phyloP scores from a whole-genome alignment of 2,329 filamentous ascomycete genomes.

The Hypoxylon sp. region DNA sequence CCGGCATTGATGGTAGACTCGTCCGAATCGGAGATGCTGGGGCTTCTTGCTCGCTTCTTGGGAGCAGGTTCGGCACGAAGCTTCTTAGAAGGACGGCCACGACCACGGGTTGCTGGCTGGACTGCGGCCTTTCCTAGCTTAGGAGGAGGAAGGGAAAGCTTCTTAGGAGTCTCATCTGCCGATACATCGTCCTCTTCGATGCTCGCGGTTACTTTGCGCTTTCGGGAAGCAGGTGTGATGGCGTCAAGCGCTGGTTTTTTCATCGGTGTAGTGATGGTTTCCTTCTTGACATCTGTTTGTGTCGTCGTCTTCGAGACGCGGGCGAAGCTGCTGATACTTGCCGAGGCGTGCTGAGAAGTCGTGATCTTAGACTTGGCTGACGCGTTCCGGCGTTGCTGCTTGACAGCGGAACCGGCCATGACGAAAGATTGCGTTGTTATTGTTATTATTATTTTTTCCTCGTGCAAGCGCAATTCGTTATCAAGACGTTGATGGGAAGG shows the following conservation, averaged over 20 bases:
- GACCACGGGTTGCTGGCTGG: conserved; percentile 39
- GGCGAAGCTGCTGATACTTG: conserved; percentile 54
- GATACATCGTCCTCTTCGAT: conserved; percentile 46
- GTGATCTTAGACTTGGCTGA: conserved; percentile 36
- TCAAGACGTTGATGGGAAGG: too few relatives aligned
- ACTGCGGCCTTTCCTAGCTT: conserved; percentile 14
- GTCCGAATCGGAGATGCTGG: conserved; percentile 47
- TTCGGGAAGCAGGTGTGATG: conserved; percentile 48
- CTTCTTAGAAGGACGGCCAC: conserved; percentile 44
- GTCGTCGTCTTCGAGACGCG: conserved; percentile 56
- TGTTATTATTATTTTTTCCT: conserved; percentile 2
- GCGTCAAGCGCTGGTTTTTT: conserved; percentile 55
- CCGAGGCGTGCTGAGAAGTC: conserved; percentile 42
- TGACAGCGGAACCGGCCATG: conserved; percentile 41
- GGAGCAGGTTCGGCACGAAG: conserved; percentile 33
- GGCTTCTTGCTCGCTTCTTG: conserved; percentile 44
- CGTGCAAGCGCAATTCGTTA: conserved; percentile 3
- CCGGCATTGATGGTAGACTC: conserved; percentile 45
- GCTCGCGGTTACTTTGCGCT: conserved; percentile 45
- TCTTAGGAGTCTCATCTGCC: conserved; percentile 41
- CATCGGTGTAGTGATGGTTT: conserved; percentile 43
- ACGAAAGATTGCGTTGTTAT: conserved; percentile 19
- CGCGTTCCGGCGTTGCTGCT: conserved; percentile 43
- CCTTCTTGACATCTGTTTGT: conserved; percentile 48
- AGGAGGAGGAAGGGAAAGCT: conserved; percentile 22